phyloP scores from a whole-genome alignment of 495 filamentous ascomycete genomes.

The Hypoxylon fuscum region DNA sequence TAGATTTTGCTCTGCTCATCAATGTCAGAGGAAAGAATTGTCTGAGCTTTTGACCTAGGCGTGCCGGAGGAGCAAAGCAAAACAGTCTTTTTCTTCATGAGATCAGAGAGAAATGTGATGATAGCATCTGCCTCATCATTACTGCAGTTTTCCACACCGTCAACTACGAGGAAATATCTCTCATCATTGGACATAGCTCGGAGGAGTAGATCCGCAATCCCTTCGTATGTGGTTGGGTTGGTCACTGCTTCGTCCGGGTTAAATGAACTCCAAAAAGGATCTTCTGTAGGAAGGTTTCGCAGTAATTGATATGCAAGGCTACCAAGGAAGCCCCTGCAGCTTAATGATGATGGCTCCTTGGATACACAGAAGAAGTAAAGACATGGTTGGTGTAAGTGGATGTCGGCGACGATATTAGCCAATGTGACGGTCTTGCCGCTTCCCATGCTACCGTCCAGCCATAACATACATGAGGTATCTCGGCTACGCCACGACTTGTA shows the following conservation, averaged over 20 bases:
- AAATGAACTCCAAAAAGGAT: constrained; percentile 13
- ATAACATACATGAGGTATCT: constrained; percentile 22
- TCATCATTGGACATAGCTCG: constrained; percentile 18
- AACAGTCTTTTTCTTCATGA: not conserved
- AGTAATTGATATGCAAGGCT: constrained; percentile 51
- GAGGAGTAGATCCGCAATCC: constrained; percentile 33
- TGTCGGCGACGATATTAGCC: constrained; percentile 52
- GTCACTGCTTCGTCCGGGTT: constrained; percentile 24
- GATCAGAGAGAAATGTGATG: not conserved
- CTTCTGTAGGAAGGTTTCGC: constrained; percentile 8
- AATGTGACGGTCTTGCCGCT: constrained; percentile 49
- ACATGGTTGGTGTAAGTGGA: constrained; percentile 35
- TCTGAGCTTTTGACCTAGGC: not conserved
- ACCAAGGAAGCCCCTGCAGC: constrained; percentile 44
- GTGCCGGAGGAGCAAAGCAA: not conserved
- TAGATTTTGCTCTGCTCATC: not conserved
- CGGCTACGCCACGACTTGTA: constrained; percentile 35
- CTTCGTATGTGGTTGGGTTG: constrained; percentile 14
- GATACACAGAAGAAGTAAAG: constrained; percentile 53
- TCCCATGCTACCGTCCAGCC: constrained; percentile 48
- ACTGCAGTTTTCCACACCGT: constrained; percentile 48
- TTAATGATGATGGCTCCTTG: constrained; percentile 45
- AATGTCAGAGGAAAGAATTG: not conserved
- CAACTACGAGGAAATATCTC: constrained; percentile 46
- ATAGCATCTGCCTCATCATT: not conserved